Base-by-base conservation (phyloP, 495 filamentous ascomycete species). In the Terfezia boudieri region DNA sequence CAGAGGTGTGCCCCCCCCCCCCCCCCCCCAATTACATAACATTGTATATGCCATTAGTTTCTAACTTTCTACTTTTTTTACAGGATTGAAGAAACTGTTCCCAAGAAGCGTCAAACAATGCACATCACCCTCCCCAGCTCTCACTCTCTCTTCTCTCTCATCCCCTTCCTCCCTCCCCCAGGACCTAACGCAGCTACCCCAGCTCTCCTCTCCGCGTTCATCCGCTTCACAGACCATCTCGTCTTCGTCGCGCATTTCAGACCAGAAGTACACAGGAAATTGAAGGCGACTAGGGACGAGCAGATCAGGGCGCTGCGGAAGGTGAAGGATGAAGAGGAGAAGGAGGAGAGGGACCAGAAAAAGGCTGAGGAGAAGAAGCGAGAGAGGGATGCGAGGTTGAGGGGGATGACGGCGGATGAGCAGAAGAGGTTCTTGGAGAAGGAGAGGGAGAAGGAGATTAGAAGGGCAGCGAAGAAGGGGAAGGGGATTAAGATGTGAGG, bases 341-440 rank as follows among this genome's bases (percentile, higher is more conserved):
- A 84, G 50, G 90, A 94, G 71, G 92, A 96, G 75, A 72, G 86
- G 38, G 75, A 76, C 58, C 55, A 76, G 8, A 78, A 85, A 61
- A 75, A 77, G 16, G 90, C 95, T 67, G 85, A 83, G 74, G 69
- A 76, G 61, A 92, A 86, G 74, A 95, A 92, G 73, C 78, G 86
- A 61, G 86, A 93, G 74, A 74, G 90, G n/a, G 90, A 98, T 63
- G 73, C 76, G 51, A 73, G 80, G 69, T 70, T 98, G 53, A 83
- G 81, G 62, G 74, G 76, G 9, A 77, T 98, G 72, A 86, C 77
- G 58, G 88, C 89, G 17, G 88, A 94, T 60, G 86, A 90, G 62
- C 90, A 96, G 76, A 82, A 85, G 71, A 94, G 89, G 72, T 95
- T 81, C 66, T 71, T 98, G 53, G 92, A 96, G 56, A 83, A 80